These are phyloP conservation scores for Calocybe cyanea DNA, from an alignment of 768 basidiomycete genomes.

Conservation along the genomic window DNA sequence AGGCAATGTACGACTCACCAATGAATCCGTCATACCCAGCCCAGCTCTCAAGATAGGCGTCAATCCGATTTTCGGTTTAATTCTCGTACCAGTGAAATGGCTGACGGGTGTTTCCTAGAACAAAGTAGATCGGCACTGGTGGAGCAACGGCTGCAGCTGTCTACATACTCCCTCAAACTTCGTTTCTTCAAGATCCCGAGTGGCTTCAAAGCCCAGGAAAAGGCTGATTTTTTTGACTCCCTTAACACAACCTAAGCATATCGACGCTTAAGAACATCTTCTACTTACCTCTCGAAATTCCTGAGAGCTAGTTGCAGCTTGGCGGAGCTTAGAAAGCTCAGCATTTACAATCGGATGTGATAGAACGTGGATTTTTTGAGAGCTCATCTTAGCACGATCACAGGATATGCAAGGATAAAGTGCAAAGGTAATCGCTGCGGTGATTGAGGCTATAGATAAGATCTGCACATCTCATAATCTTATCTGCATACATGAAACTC, in stretches of 20 bases:
- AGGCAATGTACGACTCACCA: slow-evolving; percentile 33
- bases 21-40: slow-evolving; percentile 86
- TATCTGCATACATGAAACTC: slow-evolving; percentile 6
- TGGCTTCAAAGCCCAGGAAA: slow-evolving; percentile 82
- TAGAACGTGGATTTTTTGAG: slow-evolving; percentile 41
- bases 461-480: slow-evolving; percentile 7
- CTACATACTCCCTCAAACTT: slow-evolving; percentile 59
- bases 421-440: background rate
- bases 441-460: slow-evolving; percentile 7
- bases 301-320: slow-evolving; percentile 56
- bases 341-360: slow-evolving; percentile 73
- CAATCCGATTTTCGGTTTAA: slow-evolving; percentile 79
- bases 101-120: slow-evolving; percentile 79
- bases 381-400: slow-evolving; percentile 19
- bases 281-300: slow-evolving; percentile 71
- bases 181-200: slow-evolving; percentile 59
- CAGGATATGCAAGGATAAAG: slow-evolving; percentile 1
- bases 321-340: slow-evolving; percentile 67
- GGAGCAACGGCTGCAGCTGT: background rate
- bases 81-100: slow-evolving; percentile 67
- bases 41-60: slow-evolving; percentile 93
- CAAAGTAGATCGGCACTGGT: no score
- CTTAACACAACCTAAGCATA: slow-evolving; percentile 30
- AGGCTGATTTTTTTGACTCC: slow-evolving; percentile 72
- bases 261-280: background rate